Conservation (phyloP, 1,284 basidiomycete genomes). For the Sanguinoderma infundibulare region DNA sequence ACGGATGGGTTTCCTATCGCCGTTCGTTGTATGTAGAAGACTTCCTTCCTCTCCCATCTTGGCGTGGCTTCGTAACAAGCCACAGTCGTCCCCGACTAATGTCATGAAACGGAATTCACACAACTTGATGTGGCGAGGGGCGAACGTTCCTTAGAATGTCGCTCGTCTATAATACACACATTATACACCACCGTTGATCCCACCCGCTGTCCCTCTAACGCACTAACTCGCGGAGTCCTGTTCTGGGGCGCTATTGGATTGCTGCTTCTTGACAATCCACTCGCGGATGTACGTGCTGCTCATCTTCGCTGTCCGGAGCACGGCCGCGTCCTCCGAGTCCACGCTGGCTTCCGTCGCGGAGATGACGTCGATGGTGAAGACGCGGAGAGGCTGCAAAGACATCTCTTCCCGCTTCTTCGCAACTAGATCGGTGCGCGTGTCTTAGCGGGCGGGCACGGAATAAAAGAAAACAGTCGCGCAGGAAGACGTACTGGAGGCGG, state of each 20-base stretch:
- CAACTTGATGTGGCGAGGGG: not conserved
- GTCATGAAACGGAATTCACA: not conserved
- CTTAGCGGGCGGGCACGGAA: not conserved
- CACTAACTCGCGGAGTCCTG: not conserved
- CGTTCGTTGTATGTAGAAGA: conserved; percentile 23
- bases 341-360: conserved; percentile 61
- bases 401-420: conserved; percentile 60
- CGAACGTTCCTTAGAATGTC: not conserved
- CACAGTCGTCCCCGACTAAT: conserved; percentile 2
- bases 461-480: not conserved
- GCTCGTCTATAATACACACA: not conserved
- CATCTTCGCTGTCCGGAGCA: conserved; percentile 81
- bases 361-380: conserved; percentile 88
- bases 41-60: not conserved
- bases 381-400: conserved; percentile 61
- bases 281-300: conserved; percentile 89
- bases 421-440: conserved; percentile 47
- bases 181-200: not conserved
- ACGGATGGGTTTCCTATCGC: not conserved
- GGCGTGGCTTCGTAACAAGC: not conserved
- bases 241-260: not conserved
- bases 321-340: conserved; percentile 65
- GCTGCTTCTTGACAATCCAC: conserved; percentile 67
- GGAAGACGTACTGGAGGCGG: conserved; percentile 61
- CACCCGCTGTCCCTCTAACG: not conserved